phyloP scores from a whole-genome alignment of 345 rosid genomes.

The Clausena lansium region DNA sequence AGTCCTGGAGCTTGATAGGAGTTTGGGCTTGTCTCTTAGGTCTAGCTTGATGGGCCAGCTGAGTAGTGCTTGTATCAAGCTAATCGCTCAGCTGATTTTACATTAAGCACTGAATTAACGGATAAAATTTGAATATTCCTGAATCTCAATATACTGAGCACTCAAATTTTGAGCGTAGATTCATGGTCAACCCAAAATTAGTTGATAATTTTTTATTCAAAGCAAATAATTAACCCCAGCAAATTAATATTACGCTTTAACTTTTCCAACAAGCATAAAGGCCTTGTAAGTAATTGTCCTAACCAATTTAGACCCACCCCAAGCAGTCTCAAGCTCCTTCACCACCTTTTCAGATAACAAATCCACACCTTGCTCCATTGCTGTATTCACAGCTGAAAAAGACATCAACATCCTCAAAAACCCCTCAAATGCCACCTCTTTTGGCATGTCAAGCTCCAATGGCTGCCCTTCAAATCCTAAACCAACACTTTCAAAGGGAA shows the following conservation, averaged over 20 bases:
- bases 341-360: constrained; percentile 47
- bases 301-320: constrained; percentile 54
- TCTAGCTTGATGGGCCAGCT: too few relatives aligned
- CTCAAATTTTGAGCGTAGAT: too few relatives aligned
- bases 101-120: too few relatives aligned
- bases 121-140: too few relatives aligned
- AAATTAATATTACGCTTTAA: constrained; percentile 14
- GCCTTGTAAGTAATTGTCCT: constrained; percentile 44
- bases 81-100: too few relatives aligned
- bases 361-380: constrained; percentile 59
- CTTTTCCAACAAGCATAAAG: constrained; percentile 62
- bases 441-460: constrained; percentile 42
- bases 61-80: too few relatives aligned
- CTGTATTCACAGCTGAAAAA: constrained; percentile 43
- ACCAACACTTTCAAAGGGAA: constrained; percentile 60
- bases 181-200: too few relatives aligned
- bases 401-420: constrained; percentile 44
- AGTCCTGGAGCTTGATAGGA: too few relatives aligned
- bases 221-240: too few relatives aligned
- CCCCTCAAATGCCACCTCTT: constrained; percentile 49
- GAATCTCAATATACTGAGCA: too few relatives aligned
- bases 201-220: too few relatives aligned
- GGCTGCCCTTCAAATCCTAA: constrained; percentile 61
- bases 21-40: too few relatives aligned
- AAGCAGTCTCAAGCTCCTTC: constrained; percentile 48